Percentiles rank a stretch among this genome's conserved stretches.
These are phyloP conservation scores for Penicillium pancosmium DNA, from an alignment of 495 filamentous ascomycete species.

Conservation along the genomic window DNA sequence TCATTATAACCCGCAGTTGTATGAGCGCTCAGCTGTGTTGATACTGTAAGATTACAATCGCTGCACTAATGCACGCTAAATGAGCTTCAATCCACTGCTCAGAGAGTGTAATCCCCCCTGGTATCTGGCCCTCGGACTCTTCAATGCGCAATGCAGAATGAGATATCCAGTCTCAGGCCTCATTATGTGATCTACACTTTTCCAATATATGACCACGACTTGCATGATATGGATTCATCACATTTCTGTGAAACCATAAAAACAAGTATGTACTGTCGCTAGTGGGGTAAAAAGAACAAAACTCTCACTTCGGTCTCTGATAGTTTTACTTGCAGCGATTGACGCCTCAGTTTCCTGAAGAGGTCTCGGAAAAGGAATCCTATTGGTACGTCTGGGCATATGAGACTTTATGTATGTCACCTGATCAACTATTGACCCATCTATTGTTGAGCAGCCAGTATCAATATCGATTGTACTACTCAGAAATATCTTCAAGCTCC, in stretches of 20 bases:
- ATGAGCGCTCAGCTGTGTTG: too few relatives aligned
- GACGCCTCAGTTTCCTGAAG: background rate
- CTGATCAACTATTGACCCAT: background rate
- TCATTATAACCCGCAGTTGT: too few relatives aligned
- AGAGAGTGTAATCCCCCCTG: background rate
- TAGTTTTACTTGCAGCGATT: background rate
- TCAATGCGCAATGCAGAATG: background rate
- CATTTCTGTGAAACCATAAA: background rate
- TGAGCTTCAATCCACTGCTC: too few relatives aligned
- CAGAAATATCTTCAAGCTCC: background rate
- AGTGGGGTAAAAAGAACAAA: background rate
- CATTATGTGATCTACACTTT: background rate
- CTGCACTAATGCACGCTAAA: too few relatives aligned
- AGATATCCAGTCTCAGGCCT: background rate
- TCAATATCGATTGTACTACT: background rate
- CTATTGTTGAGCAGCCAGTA: background rate
- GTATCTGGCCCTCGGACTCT: background rate
- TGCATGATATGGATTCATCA: background rate
- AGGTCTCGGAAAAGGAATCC: background rate
- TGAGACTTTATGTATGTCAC: background rate
- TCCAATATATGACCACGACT: background rate
- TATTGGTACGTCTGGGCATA: background rate
- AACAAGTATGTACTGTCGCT: background rate
- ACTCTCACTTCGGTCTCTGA: background rate
- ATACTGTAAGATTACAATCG: too few relatives aligned